Conservation (phyloP, 2,329 filamentous ascomycete species). For the Epichloe coenophiala region DNA sequence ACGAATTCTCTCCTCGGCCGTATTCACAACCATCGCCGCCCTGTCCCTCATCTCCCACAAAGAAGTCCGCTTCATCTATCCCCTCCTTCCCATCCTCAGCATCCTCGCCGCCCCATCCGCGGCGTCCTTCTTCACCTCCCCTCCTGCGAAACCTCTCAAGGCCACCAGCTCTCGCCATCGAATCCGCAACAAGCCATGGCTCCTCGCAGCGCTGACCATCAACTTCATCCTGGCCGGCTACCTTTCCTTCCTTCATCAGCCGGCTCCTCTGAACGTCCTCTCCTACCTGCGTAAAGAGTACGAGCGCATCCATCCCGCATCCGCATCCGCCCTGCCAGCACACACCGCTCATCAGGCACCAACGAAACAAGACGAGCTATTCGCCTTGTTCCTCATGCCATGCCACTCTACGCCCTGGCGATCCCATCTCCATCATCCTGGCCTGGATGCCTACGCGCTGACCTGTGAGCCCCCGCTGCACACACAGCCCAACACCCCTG, state of each 20-base stretch:
- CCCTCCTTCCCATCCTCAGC: constrained; percentile 75
- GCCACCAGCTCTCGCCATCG: constrained; percentile 13
- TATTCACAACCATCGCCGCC: constrained; percentile 43
- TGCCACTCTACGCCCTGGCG: constrained; percentile 96
- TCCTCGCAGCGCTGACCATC: constrained; percentile 43
- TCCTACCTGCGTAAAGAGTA: constrained; percentile 64
- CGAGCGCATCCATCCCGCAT: constrained; percentile 37
- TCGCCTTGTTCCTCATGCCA: constrained; percentile 78
- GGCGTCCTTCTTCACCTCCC: constrained; percentile 46
- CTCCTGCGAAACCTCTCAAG: constrained; percentile 15
- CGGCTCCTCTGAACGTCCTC: constrained; percentile 63
- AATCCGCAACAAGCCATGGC: constrained; percentile 39
- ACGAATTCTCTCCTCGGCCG: constrained; percentile 38
- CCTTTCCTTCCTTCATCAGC: constrained; percentile 63
- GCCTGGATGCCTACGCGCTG: constrained; percentile 67
- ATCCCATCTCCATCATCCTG: constrained; percentile 65
- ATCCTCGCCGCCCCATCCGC: constrained; percentile 60
- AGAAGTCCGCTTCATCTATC: constrained; percentile 94
- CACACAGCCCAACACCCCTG: constrained; percentile 40
- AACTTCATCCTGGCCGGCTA: constrained; percentile 65
- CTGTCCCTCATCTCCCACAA: constrained; percentile 84
- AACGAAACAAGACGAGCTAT: constrained; percentile 31
- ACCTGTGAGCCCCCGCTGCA: constrained; percentile 81
- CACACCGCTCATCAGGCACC: constrained; percentile 10
- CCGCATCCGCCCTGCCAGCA: constrained; percentile 14